Evolutionary conservation across 768 basidiomycete species (phyloP), one percentile per base, ranked within the genome.

Genomic region (Cystofilobasidium bisporidii): DNA sequence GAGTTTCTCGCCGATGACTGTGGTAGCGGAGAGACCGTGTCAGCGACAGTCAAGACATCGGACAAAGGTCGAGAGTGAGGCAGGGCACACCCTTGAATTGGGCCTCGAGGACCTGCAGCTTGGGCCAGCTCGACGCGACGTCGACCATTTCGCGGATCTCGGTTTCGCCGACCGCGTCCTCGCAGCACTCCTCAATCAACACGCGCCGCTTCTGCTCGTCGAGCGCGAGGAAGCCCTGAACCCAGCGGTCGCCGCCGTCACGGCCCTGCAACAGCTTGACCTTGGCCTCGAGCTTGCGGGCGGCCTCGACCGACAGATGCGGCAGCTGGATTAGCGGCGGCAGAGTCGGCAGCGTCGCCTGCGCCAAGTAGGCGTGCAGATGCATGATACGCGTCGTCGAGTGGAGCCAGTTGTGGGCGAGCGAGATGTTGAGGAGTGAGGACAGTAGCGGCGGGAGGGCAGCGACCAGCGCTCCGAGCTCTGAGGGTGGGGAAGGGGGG

Each of bases 1-100:
- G 40, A 87, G 77, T 20, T 86, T 86, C 78, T 99, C 96, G 63
- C 89, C 94, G 69, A 91, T 88, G 62, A 99, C 92, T 91, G 66
- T 24, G 50, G 36, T 5, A 55, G 24, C 22, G 50, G 20, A 28
- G 38, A 40, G 33, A 61, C 22, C 3, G 15, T 43, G 43, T 43
- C 43, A 43, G 43, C 43, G 17, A 15, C 9, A 22, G 20, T 10
- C 28, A 28, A 64, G n/a, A 38, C 14, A 33, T 48, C 28, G 24
- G n/a, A 41, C 33, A 24, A 38, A 48, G 22, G 9, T 32, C 28
- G 3, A 24, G 0, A 20, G 57, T 36, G 14, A 8, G 20, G 22
- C 40, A 66, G 14, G 40, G 24, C 70, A 41, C 61, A 91, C 91
- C 91, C 81, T 88, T 88, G 82, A 96, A 97, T 17, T 82, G 78